Percentiles rank a stretch among this genome's conserved stretches.
Evolutionary conservation across 176 grass and related monocot genomes (phyloP).

Genomic region (Bromus sterilis): DNA sequence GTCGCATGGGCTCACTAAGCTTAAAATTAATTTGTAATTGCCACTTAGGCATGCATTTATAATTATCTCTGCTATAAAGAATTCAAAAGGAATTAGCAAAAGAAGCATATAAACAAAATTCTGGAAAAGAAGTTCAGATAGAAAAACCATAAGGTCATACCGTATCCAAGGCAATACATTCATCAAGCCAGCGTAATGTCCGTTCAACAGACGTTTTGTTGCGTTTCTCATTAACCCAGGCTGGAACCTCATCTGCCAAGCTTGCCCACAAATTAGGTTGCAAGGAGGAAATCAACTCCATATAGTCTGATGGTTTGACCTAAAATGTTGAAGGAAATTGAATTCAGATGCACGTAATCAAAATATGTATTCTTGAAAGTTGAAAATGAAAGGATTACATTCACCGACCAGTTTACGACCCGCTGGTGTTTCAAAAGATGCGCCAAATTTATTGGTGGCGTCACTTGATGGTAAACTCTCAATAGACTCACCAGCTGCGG

Average conservation of each 20-base stretch:
- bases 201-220: conserved; percentile 84
- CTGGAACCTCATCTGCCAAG: conserved; percentile 87
- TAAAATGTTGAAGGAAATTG: background rate
- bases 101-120: background rate
- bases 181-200: conserved; percentile 85
- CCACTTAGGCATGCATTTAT: background rate
- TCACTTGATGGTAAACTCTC: conserved; percentile 73
- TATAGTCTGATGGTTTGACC: conserved; percentile 80
- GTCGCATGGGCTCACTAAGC: background rate
- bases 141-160: conserved; percentile 23
- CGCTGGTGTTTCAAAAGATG: conserved; percentile 78
- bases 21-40: background rate
- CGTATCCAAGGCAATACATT: conserved; percentile 65
- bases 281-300: conserved; percentile 80
- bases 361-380: background rate
- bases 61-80: background rate
- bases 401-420: conserved; percentile 64
- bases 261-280: conserved; percentile 81
- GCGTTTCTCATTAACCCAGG: conserved; percentile 81
- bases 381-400: background rate
- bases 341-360: background rate
- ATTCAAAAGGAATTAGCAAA: background rate
- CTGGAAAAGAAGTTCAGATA: background rate
- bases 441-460: conserved; percentile 64
- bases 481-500: conserved; percentile 69